Conservation (phyloP, 2,329 filamentous ascomycete species). For the Pestalotiopsis sp. region DNA sequence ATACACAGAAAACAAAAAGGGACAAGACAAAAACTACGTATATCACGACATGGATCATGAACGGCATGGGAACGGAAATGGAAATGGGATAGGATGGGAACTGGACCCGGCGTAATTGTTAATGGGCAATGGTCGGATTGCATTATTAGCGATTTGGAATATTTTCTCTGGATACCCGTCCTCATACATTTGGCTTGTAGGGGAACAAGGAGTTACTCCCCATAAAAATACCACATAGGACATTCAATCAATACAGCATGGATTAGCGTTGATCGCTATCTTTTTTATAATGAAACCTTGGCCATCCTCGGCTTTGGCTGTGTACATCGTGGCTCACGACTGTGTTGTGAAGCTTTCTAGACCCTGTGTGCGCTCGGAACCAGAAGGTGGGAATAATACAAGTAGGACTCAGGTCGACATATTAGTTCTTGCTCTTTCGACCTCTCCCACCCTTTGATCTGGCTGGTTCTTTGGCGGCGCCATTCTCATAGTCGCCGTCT, state of each 20-base stretch:
- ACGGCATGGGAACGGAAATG: neutral
- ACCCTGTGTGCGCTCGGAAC: too few species aligned
- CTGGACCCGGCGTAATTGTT: neutral
- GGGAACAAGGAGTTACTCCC: neutral
- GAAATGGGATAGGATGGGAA: neutral
- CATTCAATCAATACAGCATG: neutral
- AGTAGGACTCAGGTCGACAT: too few species aligned
- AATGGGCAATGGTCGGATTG: neutral
- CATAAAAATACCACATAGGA: neutral
- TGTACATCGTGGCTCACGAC: neutral
- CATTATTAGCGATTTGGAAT: neutral
- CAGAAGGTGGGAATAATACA: too few species aligned
- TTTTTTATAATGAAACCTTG: neutral
- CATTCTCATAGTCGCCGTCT: conserved; percentile 18
- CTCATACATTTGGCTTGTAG: neutral
- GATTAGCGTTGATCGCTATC: neutral
- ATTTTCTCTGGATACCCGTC: neutral
- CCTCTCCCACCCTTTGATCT: conserved; percentile 8
- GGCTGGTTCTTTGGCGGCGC: neutral
- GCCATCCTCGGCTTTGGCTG: neutral
- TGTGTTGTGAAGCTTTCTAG: too few species aligned
- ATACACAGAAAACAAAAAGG: neutral
- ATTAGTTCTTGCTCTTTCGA: conserved; percentile 12
- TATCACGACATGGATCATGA: neutral
- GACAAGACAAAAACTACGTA: neutral